Evolutionary conservation across 192 early-diverging fungal species (phyloP).

Genomic region (Mortierella antarctica): DNA sequence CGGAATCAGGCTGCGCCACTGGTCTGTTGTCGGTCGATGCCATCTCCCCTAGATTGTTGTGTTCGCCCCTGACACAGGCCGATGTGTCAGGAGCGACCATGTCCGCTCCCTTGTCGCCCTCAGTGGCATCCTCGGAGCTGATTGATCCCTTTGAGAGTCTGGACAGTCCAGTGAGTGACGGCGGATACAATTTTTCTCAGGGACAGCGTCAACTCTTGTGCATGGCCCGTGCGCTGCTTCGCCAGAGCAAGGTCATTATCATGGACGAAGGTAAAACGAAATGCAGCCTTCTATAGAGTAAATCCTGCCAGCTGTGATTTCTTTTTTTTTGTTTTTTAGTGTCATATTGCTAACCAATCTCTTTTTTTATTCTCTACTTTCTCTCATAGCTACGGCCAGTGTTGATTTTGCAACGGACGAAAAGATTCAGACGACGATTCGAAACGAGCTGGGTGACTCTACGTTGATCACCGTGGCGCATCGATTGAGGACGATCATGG

Average conservation of each 20-base stretch:
- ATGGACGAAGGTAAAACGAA: constrained; percentile 57
- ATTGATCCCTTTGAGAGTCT: constrained; percentile 62
- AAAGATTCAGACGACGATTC: constrained; percentile 69
- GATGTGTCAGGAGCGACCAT: neutral
- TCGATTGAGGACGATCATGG: constrained; percentile 68
- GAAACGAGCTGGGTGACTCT: constrained; percentile 62
- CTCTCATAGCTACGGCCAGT: constrained; percentile 63
- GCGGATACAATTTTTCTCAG: constrained; percentile 80
- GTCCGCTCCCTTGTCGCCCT: neutral
- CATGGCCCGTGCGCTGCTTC: constrained; percentile 80
- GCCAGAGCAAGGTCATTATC: constrained; percentile 66
- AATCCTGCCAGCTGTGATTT: neutral
- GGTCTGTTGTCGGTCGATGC: constrained; percentile 14
- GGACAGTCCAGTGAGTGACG: constrained; percentile 84
- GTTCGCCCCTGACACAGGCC: constrained; percentile 29
- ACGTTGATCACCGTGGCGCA: constrained; percentile 74
- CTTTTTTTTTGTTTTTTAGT: constrained; percentile 5
- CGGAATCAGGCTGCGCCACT: neutral
- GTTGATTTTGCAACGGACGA: constrained; percentile 71
- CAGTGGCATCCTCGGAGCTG: neutral
- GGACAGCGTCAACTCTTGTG: constrained; percentile 83
- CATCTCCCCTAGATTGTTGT: constrained; percentile 22
- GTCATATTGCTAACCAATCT: neutral
- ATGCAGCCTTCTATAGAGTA: neutral
- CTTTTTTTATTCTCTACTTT: neutral